phyloP scores from a whole-genome alignment of 2,329 filamentous ascomycete genomes.

The Arthrobotrys megalospora region DNA sequence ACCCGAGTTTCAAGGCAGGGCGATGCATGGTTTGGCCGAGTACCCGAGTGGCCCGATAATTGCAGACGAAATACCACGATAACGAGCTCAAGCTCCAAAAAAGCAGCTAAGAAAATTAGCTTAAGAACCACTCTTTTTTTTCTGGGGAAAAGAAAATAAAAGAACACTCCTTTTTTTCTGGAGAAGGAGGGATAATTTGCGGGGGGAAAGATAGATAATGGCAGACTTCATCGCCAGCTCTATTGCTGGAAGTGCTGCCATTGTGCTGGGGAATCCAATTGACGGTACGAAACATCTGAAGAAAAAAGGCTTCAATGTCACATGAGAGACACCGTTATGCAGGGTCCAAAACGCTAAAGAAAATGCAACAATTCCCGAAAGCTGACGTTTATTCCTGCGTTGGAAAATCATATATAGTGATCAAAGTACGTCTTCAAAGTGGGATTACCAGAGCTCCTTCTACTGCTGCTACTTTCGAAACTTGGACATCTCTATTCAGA shows the following conservation, averaged over 20 bases:
- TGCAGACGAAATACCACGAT: not conserved
- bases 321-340: not conserved
- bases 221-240: constrained; percentile 97
- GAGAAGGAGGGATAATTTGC: not conserved
- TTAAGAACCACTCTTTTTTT: not conserved
- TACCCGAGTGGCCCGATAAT: constrained; percentile 42
- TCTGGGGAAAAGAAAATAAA: not conserved
- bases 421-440: constrained; percentile 87
- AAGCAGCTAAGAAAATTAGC: not conserved
- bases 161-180: no score
- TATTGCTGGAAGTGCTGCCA: constrained; percentile 85
- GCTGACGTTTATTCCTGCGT: constrained; percentile 6
- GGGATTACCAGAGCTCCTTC: constrained; percentile 66
- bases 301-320: no score
- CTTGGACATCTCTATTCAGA: constrained; percentile 55
- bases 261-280: constrained; percentile 89
- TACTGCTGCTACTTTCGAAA: constrained; percentile 51
- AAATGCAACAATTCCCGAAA: constrained; percentile 6
- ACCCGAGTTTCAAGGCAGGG: constrained; percentile 7
- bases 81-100: constrained; percentile 1
- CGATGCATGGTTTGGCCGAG: constrained; percentile 37
- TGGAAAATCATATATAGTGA: constrained; percentile 67
- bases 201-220: constrained; percentile 16
- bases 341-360: not conserved
- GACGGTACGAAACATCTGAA: constrained; percentile 68